Evolutionary conservation across 345 rosid genomes (phyloP).

Genomic region (Citrus mangshanensis): DNA sequence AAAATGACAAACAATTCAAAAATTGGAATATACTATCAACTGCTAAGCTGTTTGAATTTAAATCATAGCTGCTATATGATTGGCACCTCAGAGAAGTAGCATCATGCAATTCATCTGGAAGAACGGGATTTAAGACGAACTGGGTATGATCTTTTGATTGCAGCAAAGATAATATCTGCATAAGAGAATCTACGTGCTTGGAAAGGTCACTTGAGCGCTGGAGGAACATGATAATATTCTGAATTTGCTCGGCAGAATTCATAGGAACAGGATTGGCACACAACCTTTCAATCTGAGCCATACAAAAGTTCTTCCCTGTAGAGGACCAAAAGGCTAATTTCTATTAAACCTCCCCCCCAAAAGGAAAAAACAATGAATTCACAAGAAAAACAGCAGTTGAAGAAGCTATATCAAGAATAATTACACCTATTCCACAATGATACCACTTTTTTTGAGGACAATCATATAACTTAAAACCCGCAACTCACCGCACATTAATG

Average conservation of each 20-base stretch:
- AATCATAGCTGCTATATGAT: neutral
- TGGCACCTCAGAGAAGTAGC: constrained; percentile 58
- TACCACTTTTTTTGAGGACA: neutral
- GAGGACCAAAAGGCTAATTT: constrained; percentile 3
- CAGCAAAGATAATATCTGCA: constrained; percentile 62
- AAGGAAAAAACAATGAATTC: neutral
- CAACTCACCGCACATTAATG: constrained; percentile 50
- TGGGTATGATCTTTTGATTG: constrained; percentile 49
- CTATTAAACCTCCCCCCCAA: neutral
- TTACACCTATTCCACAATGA: neutral
- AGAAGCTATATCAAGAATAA: neutral
- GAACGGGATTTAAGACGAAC: constrained; percentile 56
- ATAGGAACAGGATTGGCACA: constrained; percentile 44
- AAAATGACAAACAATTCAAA: neutral
- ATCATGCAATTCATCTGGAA: constrained; percentile 56
- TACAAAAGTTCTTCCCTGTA: constrained; percentile 65
- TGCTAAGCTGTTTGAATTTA: neutral
- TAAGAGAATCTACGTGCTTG: constrained; percentile 62
- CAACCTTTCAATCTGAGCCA: constrained; percentile 65
- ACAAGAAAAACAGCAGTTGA: neutral
- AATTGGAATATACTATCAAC: neutral
- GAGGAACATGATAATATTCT: constrained; percentile 66
- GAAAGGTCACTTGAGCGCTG: constrained; percentile 68
- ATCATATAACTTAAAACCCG: neutral
- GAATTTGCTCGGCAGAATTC: constrained; percentile 67